Evolutionary conservation across 2,329 filamentous ascomycete species (phyloP).

Genomic region (Claviceps sp.): DNA sequence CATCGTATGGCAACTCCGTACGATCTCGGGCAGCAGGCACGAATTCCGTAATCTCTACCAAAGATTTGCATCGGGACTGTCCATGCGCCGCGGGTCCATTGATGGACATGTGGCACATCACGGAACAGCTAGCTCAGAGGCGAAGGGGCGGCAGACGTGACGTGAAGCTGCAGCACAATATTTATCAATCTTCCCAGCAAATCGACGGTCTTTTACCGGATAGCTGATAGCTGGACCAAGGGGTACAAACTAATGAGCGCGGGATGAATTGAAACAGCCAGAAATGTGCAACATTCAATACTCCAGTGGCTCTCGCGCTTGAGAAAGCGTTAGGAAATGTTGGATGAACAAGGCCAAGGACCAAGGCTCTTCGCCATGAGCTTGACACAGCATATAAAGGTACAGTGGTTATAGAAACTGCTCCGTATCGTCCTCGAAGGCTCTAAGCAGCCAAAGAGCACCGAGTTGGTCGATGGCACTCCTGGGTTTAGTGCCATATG

Average conservation of each 20-base stretch:
- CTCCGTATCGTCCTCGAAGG: background rate
- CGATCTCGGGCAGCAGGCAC: background rate
- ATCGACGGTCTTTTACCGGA: background rate
- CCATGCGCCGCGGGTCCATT: background rate
- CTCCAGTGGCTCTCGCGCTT: background rate
- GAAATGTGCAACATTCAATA: background rate
- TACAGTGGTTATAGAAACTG: background rate
- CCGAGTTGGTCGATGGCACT: background rate
- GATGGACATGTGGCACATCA: background rate
- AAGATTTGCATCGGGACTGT: background rate
- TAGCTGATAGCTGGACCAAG: background rate
- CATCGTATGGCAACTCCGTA: no score
- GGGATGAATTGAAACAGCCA: background rate
- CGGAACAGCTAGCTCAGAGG: background rate
- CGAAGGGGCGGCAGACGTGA: background rate
- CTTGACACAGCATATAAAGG: background rate
- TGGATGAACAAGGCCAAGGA: background rate
- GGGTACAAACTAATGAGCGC: background rate
- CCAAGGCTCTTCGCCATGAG: background rate
- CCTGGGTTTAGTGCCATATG: background rate
- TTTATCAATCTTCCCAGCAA: background rate
- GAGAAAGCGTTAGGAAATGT: background rate
- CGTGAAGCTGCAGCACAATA: background rate
- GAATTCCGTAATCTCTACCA: background rate
- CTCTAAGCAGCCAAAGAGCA: background rate